Base-by-base conservation (phyloP, 208 protist species). In the Leishmania tropica region DNA sequence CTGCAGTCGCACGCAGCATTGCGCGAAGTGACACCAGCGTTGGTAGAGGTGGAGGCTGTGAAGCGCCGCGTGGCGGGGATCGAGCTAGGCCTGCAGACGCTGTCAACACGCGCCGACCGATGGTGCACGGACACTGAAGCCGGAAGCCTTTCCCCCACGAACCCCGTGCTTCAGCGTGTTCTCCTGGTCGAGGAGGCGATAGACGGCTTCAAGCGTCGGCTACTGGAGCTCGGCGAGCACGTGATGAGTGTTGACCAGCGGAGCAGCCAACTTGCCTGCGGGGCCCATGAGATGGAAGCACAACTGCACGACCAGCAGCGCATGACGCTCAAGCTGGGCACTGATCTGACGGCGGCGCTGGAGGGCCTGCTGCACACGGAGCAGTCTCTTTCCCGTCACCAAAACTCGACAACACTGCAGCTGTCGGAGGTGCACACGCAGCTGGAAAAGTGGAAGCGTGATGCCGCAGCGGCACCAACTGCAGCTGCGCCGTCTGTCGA, bases 11-110 rank as follows among this genome's bases (percentile, higher is more conserved):
- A 81, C 40, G 0, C 62, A 31, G 60, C 81, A 28, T 40, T 88
- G 77, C 78, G 76, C 10, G 86, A 90, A 40, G 51, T 91, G 10
- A 54, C 85, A 6, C 85, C 81, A 15, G 84, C 86, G 15, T 78
- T 91, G 54, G 76, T 90, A 2, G 90, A 91, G 53, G 35, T 93
- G 76, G 90, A 93, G 64, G 80, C 88, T 40, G 73, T 91, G 42
- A 91, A 93, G 81, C 85, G 88, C 19, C 81, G 90, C 19, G 65
- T 93, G 28, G 86, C 84, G 1, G 62, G 83, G 37, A 21, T 90
- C 45, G 90, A 93, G 67, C 60, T 85, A 40, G 70, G 82, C 48
- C 35, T 84, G 80, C 73, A 82, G 53, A 73, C 70, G 17, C 47
- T 77, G 19, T 17, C 60, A 70, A 37, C 70, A 48, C 80, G 81